These are phyloP conservation scores for Madurella mycetomatis DNA, from an alignment of 2,329 filamentous ascomycete species.

Conservation along the genomic window DNA sequence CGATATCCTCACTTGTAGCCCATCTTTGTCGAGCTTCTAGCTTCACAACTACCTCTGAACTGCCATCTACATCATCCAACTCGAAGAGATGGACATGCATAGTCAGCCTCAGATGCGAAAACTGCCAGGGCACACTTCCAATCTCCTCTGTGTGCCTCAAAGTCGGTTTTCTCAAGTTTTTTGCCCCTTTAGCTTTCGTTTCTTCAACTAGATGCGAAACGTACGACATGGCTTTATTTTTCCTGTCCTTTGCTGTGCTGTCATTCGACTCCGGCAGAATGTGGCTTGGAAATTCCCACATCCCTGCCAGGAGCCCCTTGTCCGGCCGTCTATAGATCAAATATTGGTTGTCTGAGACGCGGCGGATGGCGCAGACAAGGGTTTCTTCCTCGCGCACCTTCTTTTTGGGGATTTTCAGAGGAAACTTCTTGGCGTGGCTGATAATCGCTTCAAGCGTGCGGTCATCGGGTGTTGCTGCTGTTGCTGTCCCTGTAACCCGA, in stretches of 20 bases:
- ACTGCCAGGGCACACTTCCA: constrained; percentile 53
- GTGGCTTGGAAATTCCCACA: constrained; percentile 54
- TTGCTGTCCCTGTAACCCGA: not conserved
- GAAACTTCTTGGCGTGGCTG: constrained; percentile 47
- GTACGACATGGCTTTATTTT: constrained; percentile 34
- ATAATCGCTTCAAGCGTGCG: constrained; percentile 34
- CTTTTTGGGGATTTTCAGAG: constrained; percentile 49
- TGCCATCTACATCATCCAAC: constrained; percentile 25
- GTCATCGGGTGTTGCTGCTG: constrained; percentile 9
- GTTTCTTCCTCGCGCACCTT: constrained; percentile 49
- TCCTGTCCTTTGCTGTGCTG: constrained; percentile 31
- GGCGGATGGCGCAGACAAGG: constrained; percentile 49
- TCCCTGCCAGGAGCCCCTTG: constrained; percentile 50
- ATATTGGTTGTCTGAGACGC: constrained; percentile 37
- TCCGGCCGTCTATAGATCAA: constrained; percentile 48
- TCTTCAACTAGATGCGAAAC: constrained; percentile 29
- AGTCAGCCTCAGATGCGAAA: constrained; percentile 52
- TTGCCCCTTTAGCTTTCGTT: constrained; percentile 3
- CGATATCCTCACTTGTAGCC: constrained; percentile 38
- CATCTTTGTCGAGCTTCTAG: constrained; percentile 27
- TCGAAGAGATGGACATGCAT: constrained; percentile 55
- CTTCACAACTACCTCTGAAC: not conserved
- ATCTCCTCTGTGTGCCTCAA: constrained; percentile 39
- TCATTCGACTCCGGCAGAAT: constrained; percentile 31
- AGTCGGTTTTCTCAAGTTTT: constrained; percentile 2